phyloP scores from a whole-genome alignment of 306 rosid genomes.

The Cotoneaster glaucophyllus region DNA sequence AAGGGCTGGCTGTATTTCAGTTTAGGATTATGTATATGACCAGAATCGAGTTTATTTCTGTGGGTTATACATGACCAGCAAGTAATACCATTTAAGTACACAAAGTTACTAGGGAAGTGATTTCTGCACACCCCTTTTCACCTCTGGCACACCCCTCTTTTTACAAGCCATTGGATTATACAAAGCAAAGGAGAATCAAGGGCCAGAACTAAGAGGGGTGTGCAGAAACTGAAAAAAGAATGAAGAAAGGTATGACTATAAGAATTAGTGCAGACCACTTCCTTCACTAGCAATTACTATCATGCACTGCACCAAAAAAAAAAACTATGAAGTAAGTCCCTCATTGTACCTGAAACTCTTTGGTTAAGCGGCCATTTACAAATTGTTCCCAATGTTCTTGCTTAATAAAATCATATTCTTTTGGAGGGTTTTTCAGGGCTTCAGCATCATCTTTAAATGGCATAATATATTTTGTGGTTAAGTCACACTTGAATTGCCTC shows the following conservation, averaged over 20 bases:
- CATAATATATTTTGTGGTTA: conserved; percentile 1
- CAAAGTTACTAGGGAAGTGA: neutral
- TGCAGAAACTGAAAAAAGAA: neutral
- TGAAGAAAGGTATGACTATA: neutral
- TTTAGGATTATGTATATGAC: neutral
- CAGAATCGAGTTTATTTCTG: neutral
- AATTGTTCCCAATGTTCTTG: conserved; percentile 3
- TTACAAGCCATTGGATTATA: neutral
- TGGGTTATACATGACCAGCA: neutral
- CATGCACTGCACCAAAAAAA: neutral
- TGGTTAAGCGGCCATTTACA: conserved; percentile 4
- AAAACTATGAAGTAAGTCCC: neutral
- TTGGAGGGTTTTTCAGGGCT: neutral
- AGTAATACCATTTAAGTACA: neutral
- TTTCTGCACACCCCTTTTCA: no score
- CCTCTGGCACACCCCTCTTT: no score
- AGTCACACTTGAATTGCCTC: conserved; percentile 11
- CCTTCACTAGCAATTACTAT: neutral
- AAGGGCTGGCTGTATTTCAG: neutral
- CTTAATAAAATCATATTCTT: conserved; percentile 8
- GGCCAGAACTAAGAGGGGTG: no score
- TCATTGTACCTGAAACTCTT: conserved; percentile 4
- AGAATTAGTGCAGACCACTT: neutral
- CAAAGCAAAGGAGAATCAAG: no score
- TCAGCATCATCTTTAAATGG: conserved; percentile 2